Evolutionary conservation across 2,329 filamentous ascomycete species (phyloP).

Genomic region (Penicillium sp.): DNA sequence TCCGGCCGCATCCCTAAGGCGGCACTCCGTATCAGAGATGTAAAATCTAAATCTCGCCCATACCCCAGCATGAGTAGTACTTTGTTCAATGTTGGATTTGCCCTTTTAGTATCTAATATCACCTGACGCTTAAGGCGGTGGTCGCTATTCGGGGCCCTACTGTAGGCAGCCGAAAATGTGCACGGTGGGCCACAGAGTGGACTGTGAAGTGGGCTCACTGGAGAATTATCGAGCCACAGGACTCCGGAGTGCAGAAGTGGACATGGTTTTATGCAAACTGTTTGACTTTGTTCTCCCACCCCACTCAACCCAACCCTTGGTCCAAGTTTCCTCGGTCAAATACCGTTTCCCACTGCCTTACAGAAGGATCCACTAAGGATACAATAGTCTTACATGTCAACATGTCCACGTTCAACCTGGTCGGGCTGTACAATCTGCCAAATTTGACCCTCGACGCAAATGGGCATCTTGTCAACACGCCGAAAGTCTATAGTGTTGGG

Average conservation of each 20-base stretch:
- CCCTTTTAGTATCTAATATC: background rate
- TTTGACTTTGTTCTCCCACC: slow-evolving; percentile 5
- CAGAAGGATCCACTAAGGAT: background rate
- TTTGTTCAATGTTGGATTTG: background rate
- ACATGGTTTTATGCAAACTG: slow-evolving; percentile 13
- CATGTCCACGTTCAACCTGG: background rate
- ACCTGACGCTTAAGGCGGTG: background rate
- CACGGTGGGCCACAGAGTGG: background rate
- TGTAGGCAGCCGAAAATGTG: slow-evolving; percentile 4
- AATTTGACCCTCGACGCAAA: too few species aligned
- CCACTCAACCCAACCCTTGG: slow-evolving; percentile 1
- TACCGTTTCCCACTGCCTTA: background rate
- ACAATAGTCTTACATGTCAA: background rate
- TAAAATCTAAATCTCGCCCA: background rate
- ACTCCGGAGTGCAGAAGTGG: slow-evolving; percentile 16
- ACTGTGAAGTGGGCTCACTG: background rate
- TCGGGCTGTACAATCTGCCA: too few species aligned
- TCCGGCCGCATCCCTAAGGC: too few species aligned
- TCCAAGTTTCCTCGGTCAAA: background rate
- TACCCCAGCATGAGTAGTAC: background rate
- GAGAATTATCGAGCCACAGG: slow-evolving; percentile 9
- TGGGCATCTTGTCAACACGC: background rate
- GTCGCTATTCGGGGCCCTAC: background rate
- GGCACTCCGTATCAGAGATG: background rate
- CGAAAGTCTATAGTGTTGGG: too few species aligned